Evolutionary conservation across 805 yeast species (phyloP).

Genomic region (Phaffomyces thermotolerans): DNA sequence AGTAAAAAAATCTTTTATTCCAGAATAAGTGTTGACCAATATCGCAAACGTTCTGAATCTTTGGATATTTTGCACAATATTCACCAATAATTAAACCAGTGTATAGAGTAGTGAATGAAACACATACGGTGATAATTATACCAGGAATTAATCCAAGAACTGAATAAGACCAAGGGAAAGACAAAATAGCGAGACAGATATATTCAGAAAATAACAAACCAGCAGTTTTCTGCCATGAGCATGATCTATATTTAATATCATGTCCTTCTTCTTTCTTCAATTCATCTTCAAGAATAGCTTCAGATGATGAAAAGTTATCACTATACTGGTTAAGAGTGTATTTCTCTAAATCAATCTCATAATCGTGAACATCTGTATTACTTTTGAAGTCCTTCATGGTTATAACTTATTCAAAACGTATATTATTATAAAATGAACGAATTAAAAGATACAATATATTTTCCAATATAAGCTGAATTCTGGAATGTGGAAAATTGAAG

Average conservation of each 20-base stretch:
- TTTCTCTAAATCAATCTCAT: background rate
- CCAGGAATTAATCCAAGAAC: conserved; percentile 55
- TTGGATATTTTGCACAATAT: conserved; percentile 47
- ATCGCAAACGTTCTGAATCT: conserved; percentile 46
- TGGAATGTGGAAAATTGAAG: background rate
- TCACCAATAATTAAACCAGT: conserved; percentile 50
- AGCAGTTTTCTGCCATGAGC: conserved; percentile 54
- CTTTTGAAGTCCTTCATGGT: no score
- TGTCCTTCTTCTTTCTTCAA: conserved; percentile 18
- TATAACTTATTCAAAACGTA: no score
- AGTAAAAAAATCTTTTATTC: conserved; percentile 46
- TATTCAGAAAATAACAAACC: conserved; percentile 55
- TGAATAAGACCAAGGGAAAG: conserved; percentile 62
- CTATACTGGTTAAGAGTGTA: background rate
- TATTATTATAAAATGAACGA: no score
- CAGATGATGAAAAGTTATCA: conserved; percentile 9
- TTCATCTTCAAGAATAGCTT: conserved; percentile 13
- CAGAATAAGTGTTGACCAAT: conserved; percentile 52
- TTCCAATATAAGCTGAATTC: no score
- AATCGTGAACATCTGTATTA: background rate
- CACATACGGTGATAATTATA: conserved; percentile 43
- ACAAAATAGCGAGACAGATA: conserved; percentile 54
- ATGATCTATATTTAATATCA: conserved; percentile 40
- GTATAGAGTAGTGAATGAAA: conserved; percentile 43
- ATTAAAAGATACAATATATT: no score